Evolutionary conservation across 805 yeast genomes (phyloP).

Genomic region (Candida sonorensis): DNA sequence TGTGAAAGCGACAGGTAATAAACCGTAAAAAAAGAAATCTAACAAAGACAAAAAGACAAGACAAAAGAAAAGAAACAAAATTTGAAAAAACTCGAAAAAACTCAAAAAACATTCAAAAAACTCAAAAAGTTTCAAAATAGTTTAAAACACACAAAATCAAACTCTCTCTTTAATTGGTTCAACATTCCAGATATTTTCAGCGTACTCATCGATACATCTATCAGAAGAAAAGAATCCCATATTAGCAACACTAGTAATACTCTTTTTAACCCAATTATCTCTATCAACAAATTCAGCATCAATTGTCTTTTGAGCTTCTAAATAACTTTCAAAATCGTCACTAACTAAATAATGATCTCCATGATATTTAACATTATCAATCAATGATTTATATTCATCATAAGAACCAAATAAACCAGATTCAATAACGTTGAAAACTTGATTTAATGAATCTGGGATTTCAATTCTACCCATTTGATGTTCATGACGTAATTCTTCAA

Average conservation of each 20-base stretch:
- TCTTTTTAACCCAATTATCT: conserved; percentile 70
- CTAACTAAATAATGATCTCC: conserved; percentile 84
- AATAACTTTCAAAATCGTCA: conserved; percentile 83
- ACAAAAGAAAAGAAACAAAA: no score
- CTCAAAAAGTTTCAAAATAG: neutral
- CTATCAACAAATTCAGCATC: conserved; percentile 61
- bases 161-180: conserved; percentile 47
- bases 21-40: no score
- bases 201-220: conserved; percentile 86
- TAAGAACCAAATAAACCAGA: conserved; percentile 64
- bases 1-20: no score
- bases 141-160: neutral
- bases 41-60: no score
- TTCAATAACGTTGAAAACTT: conserved; percentile 63
- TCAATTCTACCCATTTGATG: conserved; percentile 57
- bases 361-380: conserved; percentile 62
- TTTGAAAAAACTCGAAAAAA: neutral
- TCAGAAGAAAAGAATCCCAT: conserved; percentile 92
- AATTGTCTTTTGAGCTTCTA: conserved; percentile 72
- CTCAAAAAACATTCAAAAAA: neutral
- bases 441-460: conserved; percentile 51
- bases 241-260: conserved; percentile 76
- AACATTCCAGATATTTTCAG: conserved; percentile 87
- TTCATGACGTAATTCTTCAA: conserved; percentile 73
- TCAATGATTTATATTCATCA: conserved; percentile 57